Percentiles rank a stretch among this genome's conserved stretches.
Conservation (phyloP, 2,329 filamentous ascomycete species). For the Clonostachys solani region DNA sequence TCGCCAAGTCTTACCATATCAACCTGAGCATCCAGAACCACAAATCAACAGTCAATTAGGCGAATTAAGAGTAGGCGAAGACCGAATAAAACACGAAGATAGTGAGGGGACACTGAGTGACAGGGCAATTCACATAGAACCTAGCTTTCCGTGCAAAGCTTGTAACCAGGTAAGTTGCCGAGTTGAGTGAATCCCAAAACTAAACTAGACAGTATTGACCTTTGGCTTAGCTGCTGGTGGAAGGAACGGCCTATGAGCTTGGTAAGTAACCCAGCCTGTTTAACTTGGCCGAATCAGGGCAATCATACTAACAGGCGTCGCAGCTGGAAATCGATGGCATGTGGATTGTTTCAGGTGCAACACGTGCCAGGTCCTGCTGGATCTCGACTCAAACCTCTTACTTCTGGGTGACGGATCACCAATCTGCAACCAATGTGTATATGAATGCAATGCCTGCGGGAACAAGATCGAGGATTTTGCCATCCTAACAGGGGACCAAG, state of each 20-base stretch:
- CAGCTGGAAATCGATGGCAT: constrained; percentile 96
- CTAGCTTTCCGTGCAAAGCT: constrained; percentile 83
- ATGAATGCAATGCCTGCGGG: constrained; percentile 93
- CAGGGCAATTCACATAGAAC: too few species aligned
- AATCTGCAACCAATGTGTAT: constrained; percentile 99
- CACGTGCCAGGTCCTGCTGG: constrained; percentile 89
- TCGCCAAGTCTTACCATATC: too few species aligned
- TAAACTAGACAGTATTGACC: background rate
- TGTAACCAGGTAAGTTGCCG: constrained; percentile 72
- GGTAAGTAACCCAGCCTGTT: constrained; percentile 49
- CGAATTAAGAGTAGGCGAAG: too few species aligned
- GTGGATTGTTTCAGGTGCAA: constrained; percentile 98
- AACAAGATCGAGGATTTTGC: constrained; percentile 98
- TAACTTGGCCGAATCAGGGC: background rate
- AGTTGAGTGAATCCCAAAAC: constrained; percentile 1
- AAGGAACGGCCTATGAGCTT: constrained; percentile 97
- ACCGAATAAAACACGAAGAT: too few species aligned
- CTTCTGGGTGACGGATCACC: constrained; percentile 95
- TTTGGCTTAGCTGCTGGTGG: constrained; percentile 77
- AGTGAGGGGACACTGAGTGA: too few species aligned
- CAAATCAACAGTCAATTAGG: too few species aligned
- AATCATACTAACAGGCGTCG: constrained; percentile 15
- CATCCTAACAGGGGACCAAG: constrained; percentile 95
- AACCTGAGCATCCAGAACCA: too few species aligned
- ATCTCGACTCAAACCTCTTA: constrained; percentile 95